Conservation (phyloP, 371 early-diverging fungal species). For the Apophysomyces sp. region DNA sequence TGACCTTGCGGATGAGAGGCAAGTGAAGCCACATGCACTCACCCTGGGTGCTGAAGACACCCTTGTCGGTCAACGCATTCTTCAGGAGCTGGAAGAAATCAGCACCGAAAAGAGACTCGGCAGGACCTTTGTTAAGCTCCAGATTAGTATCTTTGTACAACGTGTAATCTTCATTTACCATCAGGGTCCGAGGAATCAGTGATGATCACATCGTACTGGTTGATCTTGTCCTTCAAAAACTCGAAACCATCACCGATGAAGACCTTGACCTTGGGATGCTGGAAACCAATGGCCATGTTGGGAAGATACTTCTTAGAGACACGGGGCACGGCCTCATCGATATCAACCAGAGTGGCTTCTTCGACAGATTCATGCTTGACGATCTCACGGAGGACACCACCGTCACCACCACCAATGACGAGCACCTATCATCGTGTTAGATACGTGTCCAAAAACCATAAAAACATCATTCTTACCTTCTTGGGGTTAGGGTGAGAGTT, state of each 20-base stretch:
- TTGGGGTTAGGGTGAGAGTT: slow-evolving; percentile 95
- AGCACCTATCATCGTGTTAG: slow-evolving; percentile 66
- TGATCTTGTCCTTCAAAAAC: slow-evolving; percentile 84
- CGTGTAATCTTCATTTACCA: slow-evolving; percentile 43
- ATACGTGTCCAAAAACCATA: background rate
- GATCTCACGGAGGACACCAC: slow-evolving; percentile 96
- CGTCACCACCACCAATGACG: slow-evolving; percentile 98
- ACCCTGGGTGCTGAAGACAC: slow-evolving; percentile 95
- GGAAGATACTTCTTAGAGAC: slow-evolving; percentile 92
- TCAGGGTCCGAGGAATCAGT: slow-evolving; percentile 98
- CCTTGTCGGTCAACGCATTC: slow-evolving; percentile 87
- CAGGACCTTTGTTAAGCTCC: slow-evolving; percentile 67
- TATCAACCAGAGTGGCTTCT: slow-evolving; percentile 91
- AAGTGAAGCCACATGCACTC: slow-evolving; percentile 98
- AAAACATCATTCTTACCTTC: slow-evolving; percentile 53
- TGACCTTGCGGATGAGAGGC: slow-evolving; percentile 84
- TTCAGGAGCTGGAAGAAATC: slow-evolving; percentile 91
- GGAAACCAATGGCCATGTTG: slow-evolving; percentile 90
- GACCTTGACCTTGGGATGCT: slow-evolving; percentile 91
- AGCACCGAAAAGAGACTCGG: slow-evolving; percentile 90
- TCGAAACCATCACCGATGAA: slow-evolving; percentile 95
- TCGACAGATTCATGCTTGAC: slow-evolving; percentile 94
- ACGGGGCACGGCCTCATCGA: slow-evolving; percentile 93
- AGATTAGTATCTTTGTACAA: background rate
- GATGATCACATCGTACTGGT: slow-evolving; percentile 94